These are phyloP conservation scores for Vicia sativa DNA, from an alignment of 306 rosid genomes.

Conservation along the genomic window DNA sequence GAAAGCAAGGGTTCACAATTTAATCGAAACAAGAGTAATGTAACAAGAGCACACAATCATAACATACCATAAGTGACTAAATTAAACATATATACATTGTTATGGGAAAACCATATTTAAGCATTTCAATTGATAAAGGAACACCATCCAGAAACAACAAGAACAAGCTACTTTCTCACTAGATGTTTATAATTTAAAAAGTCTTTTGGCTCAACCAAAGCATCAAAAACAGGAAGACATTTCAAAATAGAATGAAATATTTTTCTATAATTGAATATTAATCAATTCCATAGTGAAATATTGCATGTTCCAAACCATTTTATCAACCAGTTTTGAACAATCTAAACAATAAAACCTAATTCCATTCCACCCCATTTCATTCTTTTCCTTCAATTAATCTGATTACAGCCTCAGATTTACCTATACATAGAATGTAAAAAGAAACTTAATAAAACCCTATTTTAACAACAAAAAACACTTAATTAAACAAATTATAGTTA, in stretches of 20 bases:
- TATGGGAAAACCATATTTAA: constrained; percentile 3
- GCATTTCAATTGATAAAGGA: no score
- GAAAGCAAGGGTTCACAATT: constrained; percentile 7
- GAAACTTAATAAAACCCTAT: not conserved
- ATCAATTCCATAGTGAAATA: not conserved
- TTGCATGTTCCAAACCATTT: not conserved
- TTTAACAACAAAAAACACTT: not conserved
- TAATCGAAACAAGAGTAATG: not conserved
- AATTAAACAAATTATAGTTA: not conserved
- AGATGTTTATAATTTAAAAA: not conserved
- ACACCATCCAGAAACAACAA: not conserved
- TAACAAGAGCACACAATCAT: constrained; percentile 44
- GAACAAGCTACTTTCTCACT: not conserved
- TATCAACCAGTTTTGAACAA: constrained; percentile 1
- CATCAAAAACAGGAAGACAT: not conserved
- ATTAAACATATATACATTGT: not conserved
- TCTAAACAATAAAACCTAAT: not conserved
- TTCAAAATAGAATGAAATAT: not conserved
- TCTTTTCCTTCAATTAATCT: not conserved
- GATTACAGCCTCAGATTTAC: not conserved
- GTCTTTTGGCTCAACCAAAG: constrained; percentile 24
- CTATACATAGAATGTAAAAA: not conserved
- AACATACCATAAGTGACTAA: constrained; percentile 37
- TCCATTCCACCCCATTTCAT: not conserved
- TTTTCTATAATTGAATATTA: not conserved